These are phyloP conservation scores for Coemansia sp. DNA, from an alignment of 371 early-diverging fungal species.

Conservation along the genomic window DNA sequence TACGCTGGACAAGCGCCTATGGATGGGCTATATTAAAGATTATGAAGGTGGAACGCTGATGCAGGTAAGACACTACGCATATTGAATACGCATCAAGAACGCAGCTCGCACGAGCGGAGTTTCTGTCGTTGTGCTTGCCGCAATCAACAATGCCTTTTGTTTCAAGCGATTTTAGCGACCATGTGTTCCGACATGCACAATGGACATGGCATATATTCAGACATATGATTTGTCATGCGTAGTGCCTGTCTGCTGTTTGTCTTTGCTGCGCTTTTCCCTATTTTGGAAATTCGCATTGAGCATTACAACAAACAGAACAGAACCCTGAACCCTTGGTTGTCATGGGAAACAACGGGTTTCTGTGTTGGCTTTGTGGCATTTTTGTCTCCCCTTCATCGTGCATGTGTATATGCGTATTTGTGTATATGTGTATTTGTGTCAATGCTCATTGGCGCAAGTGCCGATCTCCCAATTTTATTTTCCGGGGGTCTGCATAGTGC, in stretches of 20 bases:
- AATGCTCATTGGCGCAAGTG: not conserved
- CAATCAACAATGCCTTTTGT: not conserved
- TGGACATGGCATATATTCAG: conserved; percentile 6
- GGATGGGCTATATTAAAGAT: conserved; percentile 99
- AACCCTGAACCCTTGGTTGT: conserved; percentile 7
- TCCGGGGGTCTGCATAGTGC: not conserved
- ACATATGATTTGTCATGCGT: conserved; percentile 9
- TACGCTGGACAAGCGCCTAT: conserved; percentile 83
- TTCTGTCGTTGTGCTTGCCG: not conserved
- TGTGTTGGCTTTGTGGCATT: not conserved
- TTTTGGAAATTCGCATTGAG: conserved; percentile 20
- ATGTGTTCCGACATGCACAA: conserved; percentile 11
- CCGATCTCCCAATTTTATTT: not conserved
- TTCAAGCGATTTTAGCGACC: not conserved
- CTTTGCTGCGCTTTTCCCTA: not conserved
- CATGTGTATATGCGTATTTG: not conserved
- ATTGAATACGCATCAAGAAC: not conserved
- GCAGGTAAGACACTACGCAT: conserved; percentile 64
- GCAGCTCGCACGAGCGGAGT: conserved; percentile 1
- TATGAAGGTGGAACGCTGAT: conserved; percentile 99
- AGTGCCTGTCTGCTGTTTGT: not conserved
- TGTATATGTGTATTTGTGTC: not conserved
- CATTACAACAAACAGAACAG: not conserved
- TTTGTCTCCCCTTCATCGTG: not conserved
- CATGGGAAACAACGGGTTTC: conserved; percentile 9